Evolutionary conservation across 148 eudicot species (phyloP), one percentile per base, ranked within the genome.

Genomic region (Arbutus unedo): DNA sequence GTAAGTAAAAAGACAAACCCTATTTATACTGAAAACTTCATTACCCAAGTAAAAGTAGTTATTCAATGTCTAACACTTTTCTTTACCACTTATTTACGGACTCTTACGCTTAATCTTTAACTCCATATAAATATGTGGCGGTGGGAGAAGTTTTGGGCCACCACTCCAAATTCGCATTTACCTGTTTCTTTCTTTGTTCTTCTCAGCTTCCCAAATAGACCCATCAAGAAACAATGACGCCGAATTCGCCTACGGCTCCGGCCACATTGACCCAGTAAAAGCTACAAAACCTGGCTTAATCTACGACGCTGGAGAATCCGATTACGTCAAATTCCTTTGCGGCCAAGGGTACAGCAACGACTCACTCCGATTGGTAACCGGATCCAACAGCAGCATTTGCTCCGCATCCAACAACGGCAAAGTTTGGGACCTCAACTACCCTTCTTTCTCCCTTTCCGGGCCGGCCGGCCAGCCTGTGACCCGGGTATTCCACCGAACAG

Each of bases 231-330:
- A 84, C 79, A 5, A 21, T 0, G 88, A 86, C 6, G 82, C 74
- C 0, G 92, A 90, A 38, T 86, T 88, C 64, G 89, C 92, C 19
- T 90, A 86, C 38, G 92, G 92, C 1, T 62, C 92, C 0, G 92
- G 92, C 49, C 90, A 90, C 5, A 78, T 90, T 4, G 31, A 90
- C 60, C 90, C 92, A 0, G 0, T 71, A 31, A 82, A 83, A 59
- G 91, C 87, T n/a, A 78, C 38, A 13, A 53, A 80, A 8, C 92
- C 92, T 3, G 92, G 92, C n/a, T 79, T 90, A 54, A 81, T 90
- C 50, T 89, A 89, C 55, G 91, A 87, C 19, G 84, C 85, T 0
- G 86, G 60, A 3, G 90, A 80, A 45, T 6, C 14, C 4, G 90
- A 87, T 50, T 89, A 85, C 49, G 76, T 89, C 0, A 74, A 54